These are phyloP conservation scores for Trichosporon asahii DNA, from an alignment of 1,284 basidiomycete genomes.

Conservation along the genomic window DNA sequence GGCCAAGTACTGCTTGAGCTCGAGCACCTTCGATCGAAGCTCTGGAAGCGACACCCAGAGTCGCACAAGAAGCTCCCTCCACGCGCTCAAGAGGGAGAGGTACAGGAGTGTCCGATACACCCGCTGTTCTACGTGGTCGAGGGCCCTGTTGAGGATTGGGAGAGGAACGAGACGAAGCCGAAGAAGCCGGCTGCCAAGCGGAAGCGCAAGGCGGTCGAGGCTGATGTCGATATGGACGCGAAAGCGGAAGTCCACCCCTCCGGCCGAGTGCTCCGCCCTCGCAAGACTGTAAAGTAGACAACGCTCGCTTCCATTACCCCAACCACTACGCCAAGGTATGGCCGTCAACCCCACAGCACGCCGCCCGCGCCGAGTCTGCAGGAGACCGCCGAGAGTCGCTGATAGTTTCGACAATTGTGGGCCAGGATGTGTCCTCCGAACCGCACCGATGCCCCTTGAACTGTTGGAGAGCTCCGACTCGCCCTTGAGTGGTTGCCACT, in stretches of 20 bases:
- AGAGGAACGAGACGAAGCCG: slow-evolving; percentile 2
- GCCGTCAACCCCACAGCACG: too few species aligned
- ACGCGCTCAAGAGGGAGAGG: not conserved
- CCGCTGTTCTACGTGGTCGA: slow-evolving; percentile 10
- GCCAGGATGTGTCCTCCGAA: too few species aligned
- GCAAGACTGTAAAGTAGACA: not conserved
- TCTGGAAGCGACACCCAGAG: slow-evolving; percentile 7
- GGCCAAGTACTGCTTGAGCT: slow-evolving; percentile 13
- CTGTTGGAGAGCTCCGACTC: too few species aligned
- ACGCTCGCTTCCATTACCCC: not conserved
- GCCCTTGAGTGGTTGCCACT: too few species aligned
- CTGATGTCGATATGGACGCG: not conserved
- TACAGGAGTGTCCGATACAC: not conserved
- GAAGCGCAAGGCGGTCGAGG: not conserved
- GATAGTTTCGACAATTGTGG: too few species aligned
- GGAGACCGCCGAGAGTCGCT: too few species aligned
- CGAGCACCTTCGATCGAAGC: slow-evolving; percentile 7
- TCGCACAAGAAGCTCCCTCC: not conserved
- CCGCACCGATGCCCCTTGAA: too few species aligned
- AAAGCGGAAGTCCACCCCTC: not conserved
- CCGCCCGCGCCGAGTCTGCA: too few species aligned
- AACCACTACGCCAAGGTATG: too few species aligned
- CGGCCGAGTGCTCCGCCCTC: not conserved
- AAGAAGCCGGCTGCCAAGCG: not conserved
- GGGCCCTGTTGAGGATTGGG: slow-evolving; percentile 14